phyloP scores from a whole-genome alignment of 345 rosid genomes.

The Eucalyptus coolabah region DNA sequence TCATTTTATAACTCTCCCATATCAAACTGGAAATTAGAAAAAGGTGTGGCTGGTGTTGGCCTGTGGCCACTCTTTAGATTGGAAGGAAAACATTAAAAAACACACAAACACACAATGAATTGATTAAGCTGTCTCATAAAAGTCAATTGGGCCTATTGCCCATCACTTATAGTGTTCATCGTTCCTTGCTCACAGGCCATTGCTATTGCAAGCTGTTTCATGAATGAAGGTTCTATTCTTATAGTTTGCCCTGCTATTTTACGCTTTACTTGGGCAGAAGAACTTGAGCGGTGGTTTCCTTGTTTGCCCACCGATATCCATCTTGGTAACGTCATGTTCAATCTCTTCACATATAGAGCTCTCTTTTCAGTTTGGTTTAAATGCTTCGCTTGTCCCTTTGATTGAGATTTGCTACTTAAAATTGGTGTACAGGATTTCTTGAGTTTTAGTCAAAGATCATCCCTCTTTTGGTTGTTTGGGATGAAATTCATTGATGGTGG shows the following conservation, averaged over 20 bases:
- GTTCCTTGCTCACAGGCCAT: constrained; percentile 53
- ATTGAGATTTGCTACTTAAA: neutral
- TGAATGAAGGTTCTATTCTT: constrained; percentile 67
- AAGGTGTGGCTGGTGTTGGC: neutral
- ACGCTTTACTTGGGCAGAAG: constrained; percentile 93
- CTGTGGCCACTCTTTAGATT: neutral
- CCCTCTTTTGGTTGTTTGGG: neutral
- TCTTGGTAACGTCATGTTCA: constrained; percentile 39
- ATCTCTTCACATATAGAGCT: neutral
- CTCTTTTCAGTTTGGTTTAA: neutral
- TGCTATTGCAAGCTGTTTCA: constrained; percentile 84
- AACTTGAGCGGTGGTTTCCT: constrained; percentile 93
- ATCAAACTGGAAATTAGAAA: neutral
- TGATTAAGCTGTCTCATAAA: neutral
- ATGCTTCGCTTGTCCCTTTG: neutral
- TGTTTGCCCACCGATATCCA: constrained; percentile 89
- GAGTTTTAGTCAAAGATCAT: neutral
- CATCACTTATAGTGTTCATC: neutral
- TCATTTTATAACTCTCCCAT: neutral
- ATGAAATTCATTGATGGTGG: neutral
- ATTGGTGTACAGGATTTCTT: neutral
- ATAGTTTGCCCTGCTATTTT: constrained; percentile 93
- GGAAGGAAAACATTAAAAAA: neutral
- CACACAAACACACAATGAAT: neutral
- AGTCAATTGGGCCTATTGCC: neutral